Percentiles rank a stretch among this genome's conserved stretches.
Evolutionary conservation across 495 filamentous ascomycete genomes (phyloP).

Genomic region (Pyrenopolyporus hunteri): DNA sequence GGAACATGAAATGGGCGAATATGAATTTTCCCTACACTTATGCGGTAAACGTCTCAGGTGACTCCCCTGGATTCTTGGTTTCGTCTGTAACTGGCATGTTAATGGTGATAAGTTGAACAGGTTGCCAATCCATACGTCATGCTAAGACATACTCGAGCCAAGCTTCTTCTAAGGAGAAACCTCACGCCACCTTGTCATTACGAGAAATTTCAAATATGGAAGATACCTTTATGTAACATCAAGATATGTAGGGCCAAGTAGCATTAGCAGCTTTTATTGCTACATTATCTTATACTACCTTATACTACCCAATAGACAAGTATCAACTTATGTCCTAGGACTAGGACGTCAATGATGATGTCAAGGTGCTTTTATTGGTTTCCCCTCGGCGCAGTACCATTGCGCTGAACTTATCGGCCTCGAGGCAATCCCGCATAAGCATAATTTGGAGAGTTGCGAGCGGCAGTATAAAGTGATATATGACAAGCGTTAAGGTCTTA

Average conservation of each 20-base stretch:
- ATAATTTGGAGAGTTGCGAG: not conserved
- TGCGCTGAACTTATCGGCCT: not conserved
- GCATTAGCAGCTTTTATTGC: not conserved
- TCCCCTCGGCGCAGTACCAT: not conserved
- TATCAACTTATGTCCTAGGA: not conserved
- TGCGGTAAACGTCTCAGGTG: too few species aligned
- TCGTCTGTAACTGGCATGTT: too few species aligned
- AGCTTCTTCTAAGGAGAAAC: not conserved
- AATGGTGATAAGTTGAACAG: too few species aligned
- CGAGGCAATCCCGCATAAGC: not conserved
- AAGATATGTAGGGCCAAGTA: not conserved
- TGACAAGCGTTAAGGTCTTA: slow-evolving; percentile 1
- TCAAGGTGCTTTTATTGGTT: slow-evolving; percentile 13
- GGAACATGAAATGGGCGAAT: too few species aligned
- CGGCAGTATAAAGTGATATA: not conserved
- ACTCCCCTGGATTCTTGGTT: too few species aligned
- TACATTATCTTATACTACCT: slow-evolving; percentile 14
- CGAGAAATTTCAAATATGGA: too few species aligned
- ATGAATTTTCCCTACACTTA: too few species aligned
- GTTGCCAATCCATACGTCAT: too few species aligned
- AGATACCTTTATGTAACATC: slow-evolving; percentile 9
- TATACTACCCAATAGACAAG: not conserved
- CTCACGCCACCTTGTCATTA: slow-evolving; percentile 6
- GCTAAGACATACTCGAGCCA: not conserved
- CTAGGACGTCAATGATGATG: slow-evolving; percentile 15